A percentile compares a stretch with the other conserved stretches of the same genome.
phyloP scores from a whole-genome alignment of 257 asterid species.

The Solanum lignicaule region DNA sequence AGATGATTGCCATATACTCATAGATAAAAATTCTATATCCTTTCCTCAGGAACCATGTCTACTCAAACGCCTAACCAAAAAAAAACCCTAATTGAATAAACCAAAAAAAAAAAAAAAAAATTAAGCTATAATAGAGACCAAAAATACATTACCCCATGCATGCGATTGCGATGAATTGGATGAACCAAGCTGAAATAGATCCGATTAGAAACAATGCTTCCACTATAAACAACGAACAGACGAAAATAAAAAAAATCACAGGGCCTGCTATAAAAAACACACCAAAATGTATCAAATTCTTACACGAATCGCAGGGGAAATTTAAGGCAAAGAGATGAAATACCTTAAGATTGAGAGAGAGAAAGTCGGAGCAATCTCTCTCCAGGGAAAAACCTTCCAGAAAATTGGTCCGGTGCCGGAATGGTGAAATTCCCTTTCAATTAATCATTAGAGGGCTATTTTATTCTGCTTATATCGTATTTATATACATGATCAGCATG shows the following conservation, averaged over 20 bases:
- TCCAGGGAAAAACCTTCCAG: not conserved
- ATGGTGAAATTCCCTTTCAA: not conserved
- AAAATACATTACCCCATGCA: conserved; percentile 64
- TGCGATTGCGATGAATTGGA: conserved; percentile 42
- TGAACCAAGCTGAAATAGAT: conserved; percentile 43
- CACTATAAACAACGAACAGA: conserved; percentile 49
- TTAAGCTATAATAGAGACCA: not conserved
- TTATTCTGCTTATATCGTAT: not conserved
- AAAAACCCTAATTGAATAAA: not conserved
- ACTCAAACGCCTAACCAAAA: not conserved
- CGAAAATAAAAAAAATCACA: conserved; percentile 11
- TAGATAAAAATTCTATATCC: not conserved
- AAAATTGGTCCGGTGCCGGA: conserved; percentile 9
- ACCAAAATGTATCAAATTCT: not conserved
- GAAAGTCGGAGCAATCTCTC: conserved; percentile 18
- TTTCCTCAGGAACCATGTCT: not conserved
- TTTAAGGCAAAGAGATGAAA: not conserved
- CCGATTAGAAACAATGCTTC: conserved; percentile 47
- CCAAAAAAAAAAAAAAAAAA: not conserved
- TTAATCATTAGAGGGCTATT: not conserved
- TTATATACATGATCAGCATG: not conserved
- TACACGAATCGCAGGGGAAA: not conserved
- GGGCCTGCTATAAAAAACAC: conserved; percentile 19
- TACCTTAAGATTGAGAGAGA: conserved; percentile 9
- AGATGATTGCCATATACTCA: not conserved